Base-by-base conservation (phyloP, 176 grass and related monocot species). In the Saccharum spontaneum region DNA sequence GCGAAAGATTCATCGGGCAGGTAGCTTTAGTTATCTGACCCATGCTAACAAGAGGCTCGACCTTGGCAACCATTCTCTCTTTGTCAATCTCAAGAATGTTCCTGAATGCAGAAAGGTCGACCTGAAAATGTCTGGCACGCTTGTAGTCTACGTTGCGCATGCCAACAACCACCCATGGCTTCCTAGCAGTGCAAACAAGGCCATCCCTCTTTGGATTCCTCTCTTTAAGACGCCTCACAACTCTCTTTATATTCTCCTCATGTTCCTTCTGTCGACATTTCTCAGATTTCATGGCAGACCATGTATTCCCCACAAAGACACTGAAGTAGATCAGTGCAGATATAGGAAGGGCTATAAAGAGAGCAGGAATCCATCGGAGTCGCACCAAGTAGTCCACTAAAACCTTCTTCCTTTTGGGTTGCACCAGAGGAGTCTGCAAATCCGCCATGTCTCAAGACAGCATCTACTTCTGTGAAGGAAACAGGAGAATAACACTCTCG, bases 131-230 rank as follows among this genome's bases (percentile, higher is more conserved):
- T 45, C 93, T 88, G 39, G 89, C 93, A 1, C 93, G 83, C 79
- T 95, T 98, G 87, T 98, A 98, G 87, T 98, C 95, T 9, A 95
- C 95, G 41, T 95, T 95, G 63, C 95, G 90, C 95, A 95, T 93
- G 55, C 95, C 95, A 26, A 98, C 93, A 20, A 83, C 93, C 41
- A 95, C 93, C 86, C 90, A 95, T 1, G 95, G 95, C 75, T 98
- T 95, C 73, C 91, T 88, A 26, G 95, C 95, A 0, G 93, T 98
- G 89, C 95, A 98, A 10, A 98, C 91, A 46, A 98, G 95, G 2
- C 95, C 95, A 65, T 98, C 95, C 86, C 90, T 98, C 79, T 93
- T 90, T 28, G 95, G 87, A 77, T 98, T 84, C 62, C 95, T 86
- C 85, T 98, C 87, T 85, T 95, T 95, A 9, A 98, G 95, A 12